A percentile compares a stretch with the other conserved stretches of the same genome.
phyloP scores from a whole-genome alignment of 2,329 filamentous ascomycete species.

The Harringtonia aguacate region DNA sequence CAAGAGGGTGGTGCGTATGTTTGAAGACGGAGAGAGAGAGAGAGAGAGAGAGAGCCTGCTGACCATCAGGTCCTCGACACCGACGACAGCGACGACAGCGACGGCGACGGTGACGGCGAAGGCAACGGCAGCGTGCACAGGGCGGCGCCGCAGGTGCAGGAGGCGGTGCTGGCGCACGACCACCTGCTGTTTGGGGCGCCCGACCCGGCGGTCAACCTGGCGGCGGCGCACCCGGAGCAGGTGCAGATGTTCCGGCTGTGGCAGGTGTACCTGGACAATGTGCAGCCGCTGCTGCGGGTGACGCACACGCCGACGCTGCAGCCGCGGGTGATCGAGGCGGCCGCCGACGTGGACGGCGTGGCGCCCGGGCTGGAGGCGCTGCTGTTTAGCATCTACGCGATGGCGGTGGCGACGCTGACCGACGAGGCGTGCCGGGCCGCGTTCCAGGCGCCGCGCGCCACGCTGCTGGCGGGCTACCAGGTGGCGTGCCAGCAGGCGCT shows the following conservation, averaged over 20 bases:
- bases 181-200: slow-evolving; percentile 41
- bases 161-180: too few relatives aligned
- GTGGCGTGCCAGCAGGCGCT: slow-evolving; percentile 31
- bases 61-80: too few relatives aligned
- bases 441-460: slow-evolving; percentile 28
- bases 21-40: too few relatives aligned
- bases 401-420: slow-evolving; percentile 29
- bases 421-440: slow-evolving; percentile 29
- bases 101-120: background rate
- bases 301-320: slow-evolving; percentile 46
- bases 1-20: too few relatives aligned
- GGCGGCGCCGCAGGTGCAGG: too few relatives aligned
- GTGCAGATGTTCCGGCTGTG: slow-evolving; percentile 38
- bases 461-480: slow-evolving; percentile 32
- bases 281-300: slow-evolving; percentile 48
- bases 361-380: slow-evolving; percentile 36
- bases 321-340: slow-evolving; percentile 37
- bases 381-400: slow-evolving; percentile 42
- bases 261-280: slow-evolving; percentile 48
- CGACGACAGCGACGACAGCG: slow-evolving; percentile 11
- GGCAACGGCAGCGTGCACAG: slow-evolving; percentile 7
- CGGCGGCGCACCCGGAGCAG: slow-evolving; percentile 36
- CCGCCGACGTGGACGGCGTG: slow-evolving; percentile 27
- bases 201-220: slow-evolving; percentile 29
- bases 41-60: too few relatives aligned